A percentile compares a stretch with the other conserved stretches of the same genome.
Conservation (phyloP, 176 grass and related monocot species). For the Canna indica region DNA sequence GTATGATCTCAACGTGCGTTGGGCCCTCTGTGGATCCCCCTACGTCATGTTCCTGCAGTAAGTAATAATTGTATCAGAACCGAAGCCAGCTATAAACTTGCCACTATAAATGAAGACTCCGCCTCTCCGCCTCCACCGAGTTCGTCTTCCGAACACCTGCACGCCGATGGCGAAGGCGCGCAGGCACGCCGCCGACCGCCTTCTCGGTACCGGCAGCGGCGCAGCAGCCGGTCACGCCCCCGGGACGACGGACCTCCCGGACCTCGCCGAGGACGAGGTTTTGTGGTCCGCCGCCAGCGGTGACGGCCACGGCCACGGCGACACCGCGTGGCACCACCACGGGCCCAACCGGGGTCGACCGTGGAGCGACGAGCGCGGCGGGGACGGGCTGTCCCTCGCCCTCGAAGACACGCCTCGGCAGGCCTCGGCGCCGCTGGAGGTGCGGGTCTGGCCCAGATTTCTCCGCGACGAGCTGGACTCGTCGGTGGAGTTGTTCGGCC, state of each 20-base stretch:
- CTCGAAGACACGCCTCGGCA: neutral
- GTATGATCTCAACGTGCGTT: neutral
- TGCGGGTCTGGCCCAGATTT: neutral
- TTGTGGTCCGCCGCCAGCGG: neutral
- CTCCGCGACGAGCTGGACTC: neutral
- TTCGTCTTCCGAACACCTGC: too few species aligned
- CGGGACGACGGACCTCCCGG: neutral
- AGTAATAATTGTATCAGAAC: too few species aligned
- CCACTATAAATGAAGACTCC: neutral
- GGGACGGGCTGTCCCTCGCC: constrained; percentile 9
- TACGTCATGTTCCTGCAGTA: too few species aligned
- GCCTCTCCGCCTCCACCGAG: too few species aligned
- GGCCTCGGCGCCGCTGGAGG: constrained; percentile 14
- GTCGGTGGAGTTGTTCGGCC: neutral
- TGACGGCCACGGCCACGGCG: neutral
- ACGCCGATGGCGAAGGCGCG: too few species aligned
- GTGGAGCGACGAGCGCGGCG: too few species aligned
- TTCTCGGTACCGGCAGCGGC: neutral
- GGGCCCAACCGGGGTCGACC: too few species aligned
- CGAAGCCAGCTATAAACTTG: too few species aligned
- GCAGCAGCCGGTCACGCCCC: neutral
- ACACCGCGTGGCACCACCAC: too few species aligned
- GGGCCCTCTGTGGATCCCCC: too few species aligned
- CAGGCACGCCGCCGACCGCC: constrained; percentile 2
- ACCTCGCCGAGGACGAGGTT: constrained; percentile 11